Evolutionary conservation across 2,329 filamentous ascomycete genomes (phyloP), one percentile per base, ranked within the genome.

Genomic region (Tolypocladium sp.): DNA sequence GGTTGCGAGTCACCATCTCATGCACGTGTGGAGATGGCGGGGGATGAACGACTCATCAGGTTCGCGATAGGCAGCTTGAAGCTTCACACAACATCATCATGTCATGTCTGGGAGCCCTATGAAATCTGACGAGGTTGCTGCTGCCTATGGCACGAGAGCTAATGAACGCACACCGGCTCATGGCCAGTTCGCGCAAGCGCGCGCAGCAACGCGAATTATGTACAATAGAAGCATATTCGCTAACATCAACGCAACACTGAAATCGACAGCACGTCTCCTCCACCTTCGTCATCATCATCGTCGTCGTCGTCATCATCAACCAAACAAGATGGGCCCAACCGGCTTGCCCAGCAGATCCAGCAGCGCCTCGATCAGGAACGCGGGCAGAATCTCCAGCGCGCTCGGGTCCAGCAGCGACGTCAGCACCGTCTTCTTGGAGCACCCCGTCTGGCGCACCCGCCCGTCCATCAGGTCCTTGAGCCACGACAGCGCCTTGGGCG

Each of bases 401-500:
- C 42, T 60, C 22, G 57, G 33, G 57, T 65, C 62, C 13, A 64
- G 57, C 54, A 66, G 57, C 2, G 63, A 63, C 9, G 61, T 60
- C 2, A 57, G 25, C 35, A 58, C 57, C 25, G 61, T 61, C n/a
- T 51, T 27, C 30, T 22, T 59, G 3, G 35, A 35, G 57, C 61
- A 63, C 2, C 49, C 60, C 7, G 22, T 3, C 17, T 9, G 20
- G 27, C 20, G 44, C 20, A 55, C 37, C 20, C 53, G 33, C 1
- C 61, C 62, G 40, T 61, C 27, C 58, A 67, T 60, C 1, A 58
- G 55, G 20, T 57, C 57, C 17, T 53, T 60, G 35, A 65, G 57
- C 65, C 63, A 67, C 13, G 53, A 41, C 17, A 66, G 57, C 9
- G 63, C 64, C 33, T 60, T 63, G 52, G 61, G 57, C 0, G 59